These are phyloP conservation scores for Phytophthora chlamydospora DNA, from an alignment of 352 stramenopile species.

Conservation along the genomic window DNA sequence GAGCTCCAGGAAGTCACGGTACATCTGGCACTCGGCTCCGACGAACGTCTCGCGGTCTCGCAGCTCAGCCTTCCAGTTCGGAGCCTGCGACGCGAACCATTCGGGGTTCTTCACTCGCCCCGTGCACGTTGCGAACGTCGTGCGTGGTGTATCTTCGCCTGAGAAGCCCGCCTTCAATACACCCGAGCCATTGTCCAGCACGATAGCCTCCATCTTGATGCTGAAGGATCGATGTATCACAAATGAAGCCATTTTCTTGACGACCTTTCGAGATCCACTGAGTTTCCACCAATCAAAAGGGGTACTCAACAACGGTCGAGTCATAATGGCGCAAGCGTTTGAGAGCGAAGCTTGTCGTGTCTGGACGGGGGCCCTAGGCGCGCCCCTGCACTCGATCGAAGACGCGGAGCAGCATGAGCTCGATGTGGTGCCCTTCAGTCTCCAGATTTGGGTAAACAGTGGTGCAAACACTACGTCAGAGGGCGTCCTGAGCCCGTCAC, in stretches of 20 bases:
- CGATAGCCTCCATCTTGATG: constrained; percentile 68
- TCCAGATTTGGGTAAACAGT: constrained; percentile 35
- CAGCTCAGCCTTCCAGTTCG: constrained; percentile 64
- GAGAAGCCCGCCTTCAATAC: constrained; percentile 84
- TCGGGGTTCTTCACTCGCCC: constrained; percentile 84
- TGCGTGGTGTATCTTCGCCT: constrained; percentile 82
- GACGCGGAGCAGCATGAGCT: constrained; percentile 39
- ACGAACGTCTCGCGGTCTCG: constrained; percentile 82
- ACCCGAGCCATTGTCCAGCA: constrained; percentile 89
- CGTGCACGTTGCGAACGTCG: constrained; percentile 71
- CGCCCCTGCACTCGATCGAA: constrained; percentile 35
- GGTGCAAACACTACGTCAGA: constrained; percentile 1
- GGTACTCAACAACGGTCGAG: constrained; percentile 2
- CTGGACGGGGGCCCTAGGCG: constrained; percentile 44
- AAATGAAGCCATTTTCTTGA: constrained; percentile 30
- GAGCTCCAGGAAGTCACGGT: constrained; percentile 71
- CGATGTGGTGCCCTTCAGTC: constrained; percentile 24
- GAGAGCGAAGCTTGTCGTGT: constrained; percentile 44
- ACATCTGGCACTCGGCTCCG: constrained; percentile 62
- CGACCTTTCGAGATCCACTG: constrained; percentile 37
- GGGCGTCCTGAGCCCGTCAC: constrained; percentile 4
- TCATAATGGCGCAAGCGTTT: constrained; percentile 33
- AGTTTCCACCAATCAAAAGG: constrained; percentile 33
- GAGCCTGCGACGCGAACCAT: constrained; percentile 71
- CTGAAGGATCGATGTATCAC: constrained; percentile 26